Percentiles rank a stretch among this genome's conserved stretches.
These are phyloP conservation scores for Globisporangium orthogonon DNA, from an alignment of 352 stramenopile species.

Conservation along the genomic window DNA sequence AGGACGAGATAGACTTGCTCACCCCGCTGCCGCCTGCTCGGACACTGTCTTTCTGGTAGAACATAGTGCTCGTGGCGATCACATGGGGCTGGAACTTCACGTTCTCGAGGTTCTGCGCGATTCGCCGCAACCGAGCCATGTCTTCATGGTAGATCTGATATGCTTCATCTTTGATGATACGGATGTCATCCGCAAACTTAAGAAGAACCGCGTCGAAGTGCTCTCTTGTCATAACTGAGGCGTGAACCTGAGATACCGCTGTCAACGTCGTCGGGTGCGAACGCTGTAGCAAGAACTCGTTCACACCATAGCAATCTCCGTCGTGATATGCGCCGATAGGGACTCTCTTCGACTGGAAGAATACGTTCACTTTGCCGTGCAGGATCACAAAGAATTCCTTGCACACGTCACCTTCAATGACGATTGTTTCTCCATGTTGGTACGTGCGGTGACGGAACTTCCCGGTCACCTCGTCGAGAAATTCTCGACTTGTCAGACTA, in stretches of 20 bases:
- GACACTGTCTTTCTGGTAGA: constrained; percentile 38
- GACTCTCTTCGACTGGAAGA: constrained; percentile 34
- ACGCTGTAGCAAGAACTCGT: constrained; percentile 48
- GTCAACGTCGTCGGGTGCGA: constrained; percentile 41
- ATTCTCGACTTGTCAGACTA: constrained; percentile 51
- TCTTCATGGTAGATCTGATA: constrained; percentile 33
- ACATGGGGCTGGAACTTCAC: constrained; percentile 53
- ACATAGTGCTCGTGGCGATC: constrained; percentile 38
- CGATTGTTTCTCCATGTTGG: constrained; percentile 66
- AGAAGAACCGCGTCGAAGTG: constrained; percentile 60
- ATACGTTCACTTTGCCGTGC: constrained; percentile 63
- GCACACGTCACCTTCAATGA: constrained; percentile 59
- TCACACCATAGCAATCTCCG: constrained; percentile 65
- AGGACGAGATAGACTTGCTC: background rate
- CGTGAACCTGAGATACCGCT: constrained; percentile 39
- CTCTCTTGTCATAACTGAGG: constrained; percentile 66
- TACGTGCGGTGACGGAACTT: constrained; percentile 71
- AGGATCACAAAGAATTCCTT: constrained; percentile 63
- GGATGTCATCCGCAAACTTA: constrained; percentile 56
- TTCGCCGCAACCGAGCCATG: constrained; percentile 20
- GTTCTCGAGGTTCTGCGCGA: constrained; percentile 38
- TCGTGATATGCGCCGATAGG: constrained; percentile 51
- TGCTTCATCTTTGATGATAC: constrained; percentile 44
- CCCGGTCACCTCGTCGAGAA: constrained; percentile 71
- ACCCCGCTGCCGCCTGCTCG: background rate